These are phyloP conservation scores for Starmerella floricola DNA, from an alignment of 805 yeast genomes.

Conservation along the genomic window DNA sequence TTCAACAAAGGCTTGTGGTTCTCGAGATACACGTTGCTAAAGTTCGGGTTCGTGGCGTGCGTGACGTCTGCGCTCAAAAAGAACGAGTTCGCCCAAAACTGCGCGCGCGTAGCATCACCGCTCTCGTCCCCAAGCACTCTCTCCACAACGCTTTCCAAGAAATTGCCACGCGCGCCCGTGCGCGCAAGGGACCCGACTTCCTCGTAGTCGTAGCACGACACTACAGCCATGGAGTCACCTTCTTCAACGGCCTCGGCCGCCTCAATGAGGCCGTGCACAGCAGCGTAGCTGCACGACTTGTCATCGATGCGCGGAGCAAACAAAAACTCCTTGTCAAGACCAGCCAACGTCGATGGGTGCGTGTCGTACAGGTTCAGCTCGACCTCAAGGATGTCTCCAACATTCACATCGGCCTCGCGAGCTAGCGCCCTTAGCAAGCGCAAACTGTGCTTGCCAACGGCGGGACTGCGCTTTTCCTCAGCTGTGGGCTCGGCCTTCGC, in stretches of 20 bases:
- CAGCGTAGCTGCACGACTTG: constrained; percentile 69
- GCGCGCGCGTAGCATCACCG: constrained; percentile 30
- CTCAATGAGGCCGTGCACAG: constrained; percentile 47
- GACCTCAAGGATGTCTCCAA: constrained; percentile 51
- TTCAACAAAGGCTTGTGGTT: constrained; percentile 72
- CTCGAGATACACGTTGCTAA: constrained; percentile 47
- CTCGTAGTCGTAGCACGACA: constrained; percentile 66
- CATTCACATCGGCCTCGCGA: constrained; percentile 43
- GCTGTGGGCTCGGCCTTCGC: constrained; percentile 35
- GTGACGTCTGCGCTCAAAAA: constrained; percentile 74
- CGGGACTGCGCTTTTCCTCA: constrained; percentile 54
- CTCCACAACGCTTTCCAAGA: constrained; percentile 50
- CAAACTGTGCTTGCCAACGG: constrained; percentile 57
- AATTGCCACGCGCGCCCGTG: constrained; percentile 72
- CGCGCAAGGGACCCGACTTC: constrained; percentile 73
- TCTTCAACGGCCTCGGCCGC: constrained; percentile 31
- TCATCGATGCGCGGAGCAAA: constrained; percentile 80
- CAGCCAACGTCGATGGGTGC: constrained; percentile 69
- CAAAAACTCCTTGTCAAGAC: constrained; percentile 61
- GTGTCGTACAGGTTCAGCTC: constrained; percentile 74
- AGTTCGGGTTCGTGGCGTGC: constrained; percentile 71
- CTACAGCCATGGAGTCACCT: constrained; percentile 33
- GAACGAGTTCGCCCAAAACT: constrained; percentile 57
- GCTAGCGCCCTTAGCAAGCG: constrained; percentile 59
- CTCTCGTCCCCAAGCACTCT: constrained; percentile 30